These are phyloP conservation scores for Dendrothele bispora DNA, from an alignment of 768 basidiomycete species.

Conservation along the genomic window DNA sequence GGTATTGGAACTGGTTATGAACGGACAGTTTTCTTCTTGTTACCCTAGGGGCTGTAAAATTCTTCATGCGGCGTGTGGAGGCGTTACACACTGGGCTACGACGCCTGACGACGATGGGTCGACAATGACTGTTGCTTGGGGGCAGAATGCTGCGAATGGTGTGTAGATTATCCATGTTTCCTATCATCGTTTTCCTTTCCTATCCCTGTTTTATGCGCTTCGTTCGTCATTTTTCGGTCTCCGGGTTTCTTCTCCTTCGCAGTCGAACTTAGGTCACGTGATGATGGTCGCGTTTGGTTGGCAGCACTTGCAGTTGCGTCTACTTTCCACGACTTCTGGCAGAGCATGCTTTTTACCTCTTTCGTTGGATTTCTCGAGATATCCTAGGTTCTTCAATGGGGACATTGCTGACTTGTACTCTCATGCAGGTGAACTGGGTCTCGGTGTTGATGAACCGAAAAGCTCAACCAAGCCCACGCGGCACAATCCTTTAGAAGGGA, in stretches of 20 bases:
- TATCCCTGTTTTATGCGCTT: no score
- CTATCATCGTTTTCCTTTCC: background rate
- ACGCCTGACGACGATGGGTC: slow-evolving; percentile 71
- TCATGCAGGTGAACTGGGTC: slow-evolving; percentile 68
- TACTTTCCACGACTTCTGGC: no score
- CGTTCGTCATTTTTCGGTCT: no score
- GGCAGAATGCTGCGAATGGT: slow-evolving; percentile 87
- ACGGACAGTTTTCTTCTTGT: background rate
- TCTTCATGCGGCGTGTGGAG: slow-evolving; percentile 67
- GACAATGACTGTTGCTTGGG: slow-evolving; percentile 86
- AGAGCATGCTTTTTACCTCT: no score
- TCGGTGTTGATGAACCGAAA: slow-evolving; percentile 80
- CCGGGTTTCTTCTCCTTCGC: no score
- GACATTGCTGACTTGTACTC: background rate
- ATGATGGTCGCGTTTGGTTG: no score
- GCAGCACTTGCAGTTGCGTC: no score
- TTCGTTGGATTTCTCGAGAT: no score
- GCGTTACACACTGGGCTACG: slow-evolving; percentile 85
- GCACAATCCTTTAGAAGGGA: slow-evolving; percentile 67
- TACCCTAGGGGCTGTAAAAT: slow-evolving; percentile 75
- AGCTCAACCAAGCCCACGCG: slow-evolving; percentile 82
- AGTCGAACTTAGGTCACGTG: no score
- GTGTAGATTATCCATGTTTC: slow-evolving; percentile 7
- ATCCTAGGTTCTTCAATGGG: no score
- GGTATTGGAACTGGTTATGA: no score